Evolutionary conservation across 768 basidiomycete species (phyloP), one percentile per base, ranked within the genome.

Genomic region (Tricholomella constricta): DNA sequence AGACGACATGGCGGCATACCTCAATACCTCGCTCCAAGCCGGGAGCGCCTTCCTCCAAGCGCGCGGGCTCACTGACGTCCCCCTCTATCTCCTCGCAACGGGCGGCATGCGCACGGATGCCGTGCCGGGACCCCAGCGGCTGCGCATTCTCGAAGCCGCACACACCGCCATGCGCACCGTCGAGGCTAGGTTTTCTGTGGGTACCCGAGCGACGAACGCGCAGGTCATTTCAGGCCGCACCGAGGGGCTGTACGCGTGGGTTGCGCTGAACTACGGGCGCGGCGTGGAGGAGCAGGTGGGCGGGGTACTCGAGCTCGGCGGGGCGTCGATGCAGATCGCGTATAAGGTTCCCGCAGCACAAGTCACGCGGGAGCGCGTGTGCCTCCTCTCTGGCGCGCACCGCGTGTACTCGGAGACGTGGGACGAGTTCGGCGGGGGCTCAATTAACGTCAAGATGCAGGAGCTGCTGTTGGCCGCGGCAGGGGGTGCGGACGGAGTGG

Each of bases 291-390:
- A 57, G 23, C 51, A 52, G 37, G 46, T 48, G 11, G 42, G 47
- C 6, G 47, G 56, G 2, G 43, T 57, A 2, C 48, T 53, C 5
- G 56, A 57, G 44, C 27, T 57, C 3, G 56, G 56, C 31, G 56
- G 56, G 7, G 51, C 56, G 5, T 57, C 56, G 0, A 53, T 57
- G 51, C 56, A 57, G 41, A 53, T 57, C 19, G 52, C 56, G 19
- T 57, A 48, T 36, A 48, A 49, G 43, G 56, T 53, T 20, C 44
- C 56, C n/a, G 25, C 36, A 6, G 26, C 35, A 2, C 50, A 52
- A 26, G n/a, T 31, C 19, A 6, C 45, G 6, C 51, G 35, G 50
- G 43, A 48, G 37, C 40, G 44, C 15, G 41, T 52, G 14, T 57
- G 56, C 22, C 43, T 52, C 4, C 42, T 57, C n/a, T 56, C 55